These are phyloP conservation scores for Trebouxia gelatinosa DNA, from an alignment of 163 green algal genomes.

Conservation along the genomic window DNA sequence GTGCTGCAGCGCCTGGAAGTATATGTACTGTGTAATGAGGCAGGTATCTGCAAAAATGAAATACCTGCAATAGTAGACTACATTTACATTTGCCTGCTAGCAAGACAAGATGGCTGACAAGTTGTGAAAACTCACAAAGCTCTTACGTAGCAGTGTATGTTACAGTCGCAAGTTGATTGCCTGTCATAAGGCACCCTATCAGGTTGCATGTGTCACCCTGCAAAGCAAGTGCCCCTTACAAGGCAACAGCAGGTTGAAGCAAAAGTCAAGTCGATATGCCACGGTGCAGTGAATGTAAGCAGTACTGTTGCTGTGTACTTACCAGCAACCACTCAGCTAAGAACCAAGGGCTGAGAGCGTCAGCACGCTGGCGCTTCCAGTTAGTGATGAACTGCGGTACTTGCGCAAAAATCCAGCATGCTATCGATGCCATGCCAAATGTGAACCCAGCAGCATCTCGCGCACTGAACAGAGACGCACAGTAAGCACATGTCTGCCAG, in stretches of 20 bases:
- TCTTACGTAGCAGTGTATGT: conserved; percentile 77
- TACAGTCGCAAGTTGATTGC: conserved; percentile 83
- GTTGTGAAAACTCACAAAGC: no score
- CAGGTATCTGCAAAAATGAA: conserved; percentile 75
- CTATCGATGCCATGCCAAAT: conserved; percentile 75
- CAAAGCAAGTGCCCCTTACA: conserved; percentile 10
- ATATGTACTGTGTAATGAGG: conserved; percentile 62
- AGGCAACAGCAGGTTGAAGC: background rate
- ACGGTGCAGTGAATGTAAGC: background rate
- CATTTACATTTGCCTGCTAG: background rate
- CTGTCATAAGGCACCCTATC: conserved; percentile 78
- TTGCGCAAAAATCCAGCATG: conserved; percentile 84
- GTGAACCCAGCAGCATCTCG: conserved; percentile 73
- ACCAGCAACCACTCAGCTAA: conserved; percentile 84
- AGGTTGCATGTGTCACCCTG: conserved; percentile 91
- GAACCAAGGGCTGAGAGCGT: conserved; percentile 87
- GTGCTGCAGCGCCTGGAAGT: conserved; percentile 46
- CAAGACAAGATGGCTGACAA: no score
- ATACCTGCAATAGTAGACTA: conserved; percentile 63
- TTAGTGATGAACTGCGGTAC: conserved; percentile 84
- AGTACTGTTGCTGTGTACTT: background rate
- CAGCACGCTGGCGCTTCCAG: conserved; percentile 70
- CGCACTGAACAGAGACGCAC: conserved; percentile 37
- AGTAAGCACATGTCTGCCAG: background rate
- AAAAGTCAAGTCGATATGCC: background rate